Evolutionary conservation across 1,284 basidiomycete species (phyloP), one percentile per base, ranked within the genome.

Genomic region (Puccinia hordei): DNA sequence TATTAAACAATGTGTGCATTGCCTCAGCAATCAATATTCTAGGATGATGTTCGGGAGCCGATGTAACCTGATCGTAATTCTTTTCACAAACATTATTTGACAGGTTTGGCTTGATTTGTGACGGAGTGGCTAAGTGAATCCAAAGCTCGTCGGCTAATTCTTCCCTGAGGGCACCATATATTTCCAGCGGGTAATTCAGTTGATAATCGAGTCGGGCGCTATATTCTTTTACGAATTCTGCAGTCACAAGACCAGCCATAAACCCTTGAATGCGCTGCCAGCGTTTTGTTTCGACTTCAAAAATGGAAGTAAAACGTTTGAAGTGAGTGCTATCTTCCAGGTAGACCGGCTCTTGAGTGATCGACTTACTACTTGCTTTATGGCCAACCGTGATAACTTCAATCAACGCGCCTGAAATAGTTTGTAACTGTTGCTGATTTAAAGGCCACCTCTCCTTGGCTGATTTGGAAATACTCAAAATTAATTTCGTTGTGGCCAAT

Each of bases 91-190:
- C n/a, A n/a, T n/a, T n/a, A 9, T 24, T 68, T 12, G 65, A 44
- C 19, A 24, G 19, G 38, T 1, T 6, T 68, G 22, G 38, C 22
- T 68, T 33, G 44, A 6, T 30, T 46, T 68, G 65, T 4, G 24
- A 33, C 24, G 5, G 27, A n/a, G 65, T 46, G 44, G 9, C n/a
- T 46, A 46, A 27, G 38, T 46, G 65, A n/a, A n/a, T 68, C 65
- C 65, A 68, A n/a, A 68, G 24, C 38, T 44, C 65, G 24, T 68
- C 35, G 44, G 65, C 65, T 46, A 68, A 30, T 68, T 68, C 38
- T 46, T 68, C 65, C 30, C 65, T 17, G n/a, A 68, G 65, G 38
- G 65, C 65, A 46, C 24, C 12, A 30, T 24, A 68, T 22, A 68
- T 44, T 41, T 0, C 38, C 22, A 49, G 38, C 24, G 65, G 38